Conservation (phyloP, 2,329 filamentous ascomycete species). For the Mollisia scopiformis region DNA sequence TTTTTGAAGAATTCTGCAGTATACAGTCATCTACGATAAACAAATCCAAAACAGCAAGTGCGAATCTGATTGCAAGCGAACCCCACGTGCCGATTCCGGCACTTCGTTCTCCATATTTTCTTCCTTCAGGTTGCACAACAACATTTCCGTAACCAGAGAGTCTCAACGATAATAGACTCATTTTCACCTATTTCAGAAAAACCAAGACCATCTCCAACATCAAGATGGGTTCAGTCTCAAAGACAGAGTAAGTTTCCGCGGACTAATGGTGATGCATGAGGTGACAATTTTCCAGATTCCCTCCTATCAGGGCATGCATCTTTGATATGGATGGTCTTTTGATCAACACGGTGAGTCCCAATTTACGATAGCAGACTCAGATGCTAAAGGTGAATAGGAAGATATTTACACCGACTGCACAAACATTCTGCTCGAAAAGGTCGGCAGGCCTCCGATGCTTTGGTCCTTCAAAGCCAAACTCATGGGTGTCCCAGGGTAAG, state of each 20-base stretch:
- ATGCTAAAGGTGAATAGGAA: conserved; percentile 43
- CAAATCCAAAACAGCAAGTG: too few species aligned
- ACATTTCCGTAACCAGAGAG: neutral
- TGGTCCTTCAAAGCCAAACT: conserved; percentile 92
- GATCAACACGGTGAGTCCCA: conserved; percentile 64
- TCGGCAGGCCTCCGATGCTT: conserved; percentile 72
- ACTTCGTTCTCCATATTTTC: neutral
- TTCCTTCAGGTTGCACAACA: neutral
- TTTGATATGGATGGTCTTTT: conserved; percentile 98
- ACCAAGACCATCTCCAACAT: neutral
- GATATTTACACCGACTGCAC: conserved; percentile 85
- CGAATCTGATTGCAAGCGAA: neutral
- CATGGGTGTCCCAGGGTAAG: conserved; percentile 31
- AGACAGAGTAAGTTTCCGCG: conserved; percentile 7
- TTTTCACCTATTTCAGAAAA: neutral
- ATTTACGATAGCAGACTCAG: neutral
- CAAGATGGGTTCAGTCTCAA: conserved; percentile 5
- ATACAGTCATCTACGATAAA: too few species aligned
- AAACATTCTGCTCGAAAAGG: conserved; percentile 77
- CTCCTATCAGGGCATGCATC: conserved; percentile 83
- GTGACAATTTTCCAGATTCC: conserved; percentile 56
- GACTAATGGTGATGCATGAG: neutral
- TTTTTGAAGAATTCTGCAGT: too few species aligned
- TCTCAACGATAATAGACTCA: neutral
- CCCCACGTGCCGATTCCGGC: conserved; percentile 1